Evolutionary conservation across 306 rosid species (phyloP), one percentile per base, ranked within the genome.

Genomic region (Neltuma alba): DNA sequence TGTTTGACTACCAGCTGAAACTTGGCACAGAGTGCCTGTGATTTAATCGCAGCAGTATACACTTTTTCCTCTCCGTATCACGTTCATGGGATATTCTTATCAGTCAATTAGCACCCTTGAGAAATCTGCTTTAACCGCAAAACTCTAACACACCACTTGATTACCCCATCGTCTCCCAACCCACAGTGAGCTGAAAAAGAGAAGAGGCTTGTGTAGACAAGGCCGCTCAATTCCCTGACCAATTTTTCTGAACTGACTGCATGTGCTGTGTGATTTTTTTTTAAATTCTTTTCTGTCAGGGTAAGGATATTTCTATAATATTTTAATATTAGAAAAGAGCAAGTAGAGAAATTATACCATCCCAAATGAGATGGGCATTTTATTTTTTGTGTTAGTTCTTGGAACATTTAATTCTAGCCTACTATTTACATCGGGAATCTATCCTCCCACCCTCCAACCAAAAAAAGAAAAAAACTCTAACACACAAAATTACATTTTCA

Each of bases 1-100:
- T 60, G 83, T 23, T 61, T 25, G n/a, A 61, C 65, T 58, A 12
- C 65, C 11, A 58, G 36, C 33, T 58, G 36, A 58, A 27, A 27
- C 25, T 57, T 57, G 63, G 7, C 15, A 9, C 7, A 11, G 34
- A 25, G 31, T 57, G 16, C 31, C 25, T 57, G 63, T 57, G 33
- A 25, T 23, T 27, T 57, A 3, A 57, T 57, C 15, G 25, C 33
- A 57, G 31, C 9, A 25, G 31, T 11, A 9, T 25, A 25, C 14
- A 25, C 31, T 21, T 57, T 6, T 7, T 50, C 1, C 47, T 41
- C 15, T 41, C 55, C 57, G 7, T 50, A 50, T 50, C 15, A 48
- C n/a, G 23, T 57, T 7, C 63, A 25, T 9, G 33, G 63, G 16
- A 57, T 23, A 57, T 57, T 9, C 63, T 3, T 41, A 41, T 41